phyloP scores from a whole-genome alignment of 345 rosid genomes.

The Acer negundo region DNA sequence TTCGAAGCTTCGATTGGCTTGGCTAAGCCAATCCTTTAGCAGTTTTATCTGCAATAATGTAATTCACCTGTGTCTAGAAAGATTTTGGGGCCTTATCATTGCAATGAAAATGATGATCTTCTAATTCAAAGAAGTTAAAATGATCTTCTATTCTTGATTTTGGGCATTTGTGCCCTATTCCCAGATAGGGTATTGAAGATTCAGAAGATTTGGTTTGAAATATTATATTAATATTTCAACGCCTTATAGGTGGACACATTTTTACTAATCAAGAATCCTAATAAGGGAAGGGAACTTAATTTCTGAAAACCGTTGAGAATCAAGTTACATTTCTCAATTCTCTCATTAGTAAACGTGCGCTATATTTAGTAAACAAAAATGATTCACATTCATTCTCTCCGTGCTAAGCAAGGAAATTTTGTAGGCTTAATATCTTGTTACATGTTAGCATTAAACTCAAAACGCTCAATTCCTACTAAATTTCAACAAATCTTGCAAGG shows the following conservation, averaged over 20 bases:
- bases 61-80: background rate
- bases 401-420: background rate
- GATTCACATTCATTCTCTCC: background rate
- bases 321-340: too few species aligned
- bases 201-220: background rate
- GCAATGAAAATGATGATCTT: slow-evolving; percentile 12
- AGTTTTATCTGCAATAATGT: slow-evolving; percentile 8
- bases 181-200: background rate
- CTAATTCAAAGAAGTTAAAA: background rate
- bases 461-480: background rate
- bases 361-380: background rate
- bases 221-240: background rate
- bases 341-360: too few species aligned
- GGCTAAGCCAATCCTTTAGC: background rate
- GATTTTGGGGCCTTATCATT: slow-evolving; percentile 18
- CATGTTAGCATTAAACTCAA: background rate
- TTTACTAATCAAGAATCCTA: too few species aligned
- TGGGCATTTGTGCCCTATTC: background rate
- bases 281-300: too few species aligned
- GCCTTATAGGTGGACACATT: background rate
- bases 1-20: background rate
- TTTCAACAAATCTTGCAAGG: background rate
- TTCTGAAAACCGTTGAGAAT: too few species aligned
- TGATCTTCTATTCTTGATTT: background rate
- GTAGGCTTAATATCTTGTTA: background rate